Evolutionary conservation across 495 filamentous ascomycete species (phyloP), one percentile per base, ranked within the genome.

Genomic region (Aspergillus homomorphus): DNA sequence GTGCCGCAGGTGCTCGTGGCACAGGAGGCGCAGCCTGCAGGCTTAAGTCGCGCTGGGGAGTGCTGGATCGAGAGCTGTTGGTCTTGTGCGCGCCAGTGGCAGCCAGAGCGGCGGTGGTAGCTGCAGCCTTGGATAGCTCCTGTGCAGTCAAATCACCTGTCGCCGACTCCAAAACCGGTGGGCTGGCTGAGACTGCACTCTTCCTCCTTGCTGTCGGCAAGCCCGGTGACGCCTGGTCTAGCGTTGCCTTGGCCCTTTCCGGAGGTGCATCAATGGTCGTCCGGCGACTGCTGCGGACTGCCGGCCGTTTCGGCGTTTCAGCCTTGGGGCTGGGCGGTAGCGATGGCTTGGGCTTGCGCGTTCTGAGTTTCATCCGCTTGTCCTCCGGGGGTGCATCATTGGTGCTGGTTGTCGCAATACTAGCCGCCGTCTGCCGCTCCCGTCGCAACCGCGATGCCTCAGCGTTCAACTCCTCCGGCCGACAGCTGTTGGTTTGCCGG

Each of bases 401-500:
- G 20, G 61, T 52, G 14, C 61, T 58, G 6, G 33, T n/a, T 38
- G 22, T 23, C 22, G 62, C 56, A 21, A 65, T 59, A 0, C 70
- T 66, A 53, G 66, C 60, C n/a, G 64, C 62, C 19, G 82, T 79
- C 59, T 89, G 84, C 6, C 88, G 83, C 53, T 88, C 89, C 52
- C 81, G 75, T 56, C 84, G 75, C 53, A 78, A 71, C 57, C 85
- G 73, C 42, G 78, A 82, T 19, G 86, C 85, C 69, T 87, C 83
- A 2, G 82, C 82, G 60, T 85, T 84, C 26, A 96, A 77, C 19
- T 96, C 91, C 63, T 92, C 86, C 6, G 81, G 78, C n/a, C 75
- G 86, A 65, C 79, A 90, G 71, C 90, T 96, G 22, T 70, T 77
- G 0, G 86, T 90, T 69, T 89, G 82, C 10, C 90, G 80, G 61